Evolutionary conservation across 306 rosid species (phyloP), one percentile per base, ranked within the genome.

Genomic region (Lagenaria siceraria): DNA sequence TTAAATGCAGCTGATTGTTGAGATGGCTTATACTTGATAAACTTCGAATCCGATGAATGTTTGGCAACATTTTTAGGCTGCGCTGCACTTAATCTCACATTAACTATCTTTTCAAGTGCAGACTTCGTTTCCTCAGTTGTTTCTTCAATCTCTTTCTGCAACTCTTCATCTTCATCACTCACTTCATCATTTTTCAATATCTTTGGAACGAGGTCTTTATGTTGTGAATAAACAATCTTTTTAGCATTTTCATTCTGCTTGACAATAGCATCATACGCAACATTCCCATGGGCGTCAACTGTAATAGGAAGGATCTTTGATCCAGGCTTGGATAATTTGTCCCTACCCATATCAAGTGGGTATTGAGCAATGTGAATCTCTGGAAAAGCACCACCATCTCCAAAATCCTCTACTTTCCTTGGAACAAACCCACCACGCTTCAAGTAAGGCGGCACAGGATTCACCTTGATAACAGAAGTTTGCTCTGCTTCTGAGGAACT

Each of bases 321-420:
- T 5, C 89, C 93, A 0, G 89, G 90, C 82, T 94, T 90, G 0
- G 85, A 71, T 0, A 83, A 78, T 74, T 80, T 90, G 58, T 87
- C 76, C 69, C 93, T 81, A 21, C 97, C 98, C 96, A 94, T 87
- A 65, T 89, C 97, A 17, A 91, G 95, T 0, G 97, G 98, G 78
- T 91, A 94, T 82, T 94, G 95, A 12, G 97, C 97, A 0, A 94
- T 78, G 51, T 91, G 97, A 66, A 94, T 88, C 89, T 91, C 96
- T 0, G 96, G 98, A 42, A 94, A 94, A 0, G 97, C 91, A 25
- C 98, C 98, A 2, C 98, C 97, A 77, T 90, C 97, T 3, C 97
- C 93, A 35, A 90, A 94, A 69, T 94, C 97, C 80, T 94, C 96
- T 1, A 88, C 82, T 79, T 82, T 94, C 27, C 94, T 82, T 7